Evolutionary conservation across 805 yeast species (phyloP).

Genomic region (Schizosaccharomyces pombe): DNA sequence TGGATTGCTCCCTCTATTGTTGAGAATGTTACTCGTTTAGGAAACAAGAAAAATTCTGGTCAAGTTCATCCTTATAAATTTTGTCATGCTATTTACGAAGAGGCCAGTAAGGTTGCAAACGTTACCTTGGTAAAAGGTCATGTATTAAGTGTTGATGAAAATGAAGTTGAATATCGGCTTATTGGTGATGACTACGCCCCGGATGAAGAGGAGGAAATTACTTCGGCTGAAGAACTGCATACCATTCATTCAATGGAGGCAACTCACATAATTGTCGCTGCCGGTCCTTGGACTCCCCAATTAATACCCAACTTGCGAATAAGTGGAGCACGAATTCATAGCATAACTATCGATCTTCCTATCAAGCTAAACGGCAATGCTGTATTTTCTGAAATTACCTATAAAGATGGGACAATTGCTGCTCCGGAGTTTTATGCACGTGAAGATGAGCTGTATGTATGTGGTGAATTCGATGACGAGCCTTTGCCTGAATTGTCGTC

Average conservation of each 20-base stretch:
- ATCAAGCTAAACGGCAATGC: slow-evolving; percentile 78
- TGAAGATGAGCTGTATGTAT: slow-evolving; percentile 82
- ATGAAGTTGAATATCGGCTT: neutral
- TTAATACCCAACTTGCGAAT: slow-evolving; percentile 83
- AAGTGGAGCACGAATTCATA: slow-evolving; percentile 81
- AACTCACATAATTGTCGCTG: slow-evolving; percentile 30
- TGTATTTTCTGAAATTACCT: slow-evolving; percentile 68
- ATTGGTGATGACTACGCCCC: slow-evolving; percentile 17
- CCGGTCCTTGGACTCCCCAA: slow-evolving; percentile 94
- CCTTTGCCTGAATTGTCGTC: slow-evolving; percentile 86
- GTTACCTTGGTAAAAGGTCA: slow-evolving; percentile 73
- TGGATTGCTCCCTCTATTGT: slow-evolving; percentile 54
- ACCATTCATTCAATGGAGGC: slow-evolving; percentile 1
- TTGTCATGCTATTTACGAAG: slow-evolving; percentile 45
- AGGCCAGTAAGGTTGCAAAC: slow-evolving; percentile 53
- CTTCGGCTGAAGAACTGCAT: neutral
- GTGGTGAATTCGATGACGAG: slow-evolving; percentile 92
- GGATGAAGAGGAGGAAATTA: slow-evolving; percentile 45
- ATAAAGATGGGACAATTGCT: slow-evolving; percentile 43
- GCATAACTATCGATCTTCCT: slow-evolving; percentile 71
- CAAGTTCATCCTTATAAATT: slow-evolving; percentile 68
- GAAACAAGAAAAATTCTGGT: slow-evolving; percentile 73
- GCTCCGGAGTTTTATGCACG: slow-evolving; percentile 91
- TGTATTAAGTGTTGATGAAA: slow-evolving; percentile 19
- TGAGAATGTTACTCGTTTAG: slow-evolving; percentile 52